Evolutionary conservation across 805 yeast genomes (phyloP).

Genomic region (Sugiyamaella valdiviana): DNA sequence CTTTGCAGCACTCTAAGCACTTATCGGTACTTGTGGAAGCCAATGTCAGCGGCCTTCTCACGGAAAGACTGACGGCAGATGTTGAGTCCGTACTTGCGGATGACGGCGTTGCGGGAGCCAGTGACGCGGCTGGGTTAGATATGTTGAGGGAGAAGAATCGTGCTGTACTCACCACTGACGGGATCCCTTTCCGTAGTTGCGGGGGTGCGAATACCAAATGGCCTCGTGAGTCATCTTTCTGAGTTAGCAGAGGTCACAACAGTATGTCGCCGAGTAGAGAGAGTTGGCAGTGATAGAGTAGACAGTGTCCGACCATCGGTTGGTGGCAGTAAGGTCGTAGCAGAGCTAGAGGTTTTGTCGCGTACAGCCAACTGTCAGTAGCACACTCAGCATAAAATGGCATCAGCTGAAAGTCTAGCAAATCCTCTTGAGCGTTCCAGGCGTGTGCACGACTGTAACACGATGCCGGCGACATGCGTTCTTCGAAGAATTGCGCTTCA

Average conservation of each 20-base stretch:
- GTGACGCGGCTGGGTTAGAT: constrained; percentile 65
- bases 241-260: not conserved
- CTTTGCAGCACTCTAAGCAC: not conserved
- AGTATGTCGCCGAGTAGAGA: no score
- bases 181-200: constrained; percentile 99
- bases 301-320: no score
- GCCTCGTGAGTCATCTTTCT: constrained; percentile 98
- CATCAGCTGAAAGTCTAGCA: no score
- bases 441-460: no score
- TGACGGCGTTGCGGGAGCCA: constrained; percentile 97
- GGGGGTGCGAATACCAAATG: constrained; percentile 99
- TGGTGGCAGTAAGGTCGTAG: no score
- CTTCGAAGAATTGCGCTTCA: no score
- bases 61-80: constrained; percentile 99
- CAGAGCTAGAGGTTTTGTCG: no score
- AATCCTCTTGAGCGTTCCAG: no score
- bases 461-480: no score
- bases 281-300: no score
- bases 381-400: no score
- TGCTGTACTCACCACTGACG: constrained; percentile 66
- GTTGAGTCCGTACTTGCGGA: constrained; percentile 99
- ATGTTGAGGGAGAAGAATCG: not conserved
- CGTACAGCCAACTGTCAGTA: no score
- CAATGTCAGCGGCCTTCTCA: constrained; percentile 98
- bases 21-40: constrained; percentile 99